Base-by-base conservation (phyloP, 2,329 filamentous ascomycete species). In the Aspergillus amoenus region DNA sequence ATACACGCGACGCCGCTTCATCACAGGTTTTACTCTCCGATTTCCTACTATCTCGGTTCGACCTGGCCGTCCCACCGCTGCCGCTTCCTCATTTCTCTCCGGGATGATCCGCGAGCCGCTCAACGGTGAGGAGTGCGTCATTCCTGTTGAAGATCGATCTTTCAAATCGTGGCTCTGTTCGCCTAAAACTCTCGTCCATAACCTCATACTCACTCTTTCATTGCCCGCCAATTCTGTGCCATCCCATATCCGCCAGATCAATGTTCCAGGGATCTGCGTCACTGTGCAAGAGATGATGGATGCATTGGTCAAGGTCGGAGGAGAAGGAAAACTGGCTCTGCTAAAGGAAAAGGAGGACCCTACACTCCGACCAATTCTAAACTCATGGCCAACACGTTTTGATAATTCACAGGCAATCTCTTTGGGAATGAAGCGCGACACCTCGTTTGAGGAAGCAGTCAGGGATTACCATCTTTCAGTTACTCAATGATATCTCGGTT, bases 91-190 rank as follows among this genome's bases (percentile, higher is more conserved):
- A 0, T 88, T 87, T 64, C 75, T 87, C 9, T 85, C 69, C 0
- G 85, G 85, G 12, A 87, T 88, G 70, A 84, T 88, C 53, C 78
- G 85, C 21, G 85, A 88, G 72, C 84, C 85, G 0, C 76, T 88
- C 65, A 76, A 80, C 39, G 84, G 84, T 3, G 68, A 79, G 50
- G 76, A 79, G 61, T 84, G 81, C 57, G 69, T 82, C 0, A 78
- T 86, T 56, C 75, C 75, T 2, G 81, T 84, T 8, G 67, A 85
- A 34, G 68, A 76, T 37, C 73, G 83, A 3, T 61, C 63, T 0
- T 85, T 85, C 68, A 71, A 73, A 41, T 81, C 80, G 2, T 85
- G 81, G 73, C 64, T 87, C 21, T 81, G 80, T 69, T 82, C 81
- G 47, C 84, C 83, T 1, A 76, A 75, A 54, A 80, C 73, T 0